These are phyloP conservation scores for Claviceps arundinis DNA, from an alignment of 2,329 filamentous ascomycete genomes.

Conservation along the genomic window DNA sequence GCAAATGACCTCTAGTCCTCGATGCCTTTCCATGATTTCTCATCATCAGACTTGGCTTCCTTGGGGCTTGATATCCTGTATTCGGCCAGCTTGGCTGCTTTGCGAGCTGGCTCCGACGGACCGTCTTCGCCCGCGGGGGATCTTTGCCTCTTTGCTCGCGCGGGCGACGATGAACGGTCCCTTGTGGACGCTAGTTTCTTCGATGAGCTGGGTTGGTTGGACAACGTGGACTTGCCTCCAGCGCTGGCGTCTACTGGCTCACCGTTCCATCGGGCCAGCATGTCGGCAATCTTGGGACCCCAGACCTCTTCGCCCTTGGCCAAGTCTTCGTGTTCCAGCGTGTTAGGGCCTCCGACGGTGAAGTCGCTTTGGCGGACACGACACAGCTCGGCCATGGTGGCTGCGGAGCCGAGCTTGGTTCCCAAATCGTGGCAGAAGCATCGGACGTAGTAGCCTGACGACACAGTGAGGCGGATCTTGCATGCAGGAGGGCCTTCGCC, in stretches of 20 bases:
- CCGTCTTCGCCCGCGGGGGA: constrained; percentile 14
- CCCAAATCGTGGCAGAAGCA: constrained; percentile 89
- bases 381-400: constrained; percentile 72
- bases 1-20: constrained; percentile 17
- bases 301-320: constrained; percentile 66
- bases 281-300: constrained; percentile 54
- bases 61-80: constrained; percentile 1
- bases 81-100: constrained; percentile 10
- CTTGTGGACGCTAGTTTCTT: constrained; percentile 5
- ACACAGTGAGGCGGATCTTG: constrained; percentile 79
- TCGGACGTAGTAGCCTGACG: constrained; percentile 92
- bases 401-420: constrained; percentile 65
- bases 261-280: constrained; percentile 31
- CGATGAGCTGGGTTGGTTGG: constrained; percentile 3
- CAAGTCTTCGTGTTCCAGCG: constrained; percentile 67
- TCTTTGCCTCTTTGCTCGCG: constrained; percentile 18
- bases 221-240: constrained; percentile 9
- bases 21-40: constrained; percentile 30
- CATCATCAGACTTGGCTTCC: constrained; percentile 19
- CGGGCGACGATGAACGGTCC: not conserved
- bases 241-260: constrained; percentile 13
- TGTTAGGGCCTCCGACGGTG: constrained; percentile 52
- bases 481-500: constrained; percentile 60
- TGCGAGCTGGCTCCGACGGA: constrained; percentile 15
- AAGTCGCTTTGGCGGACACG: constrained; percentile 76